phyloP scores from a whole-genome alignment of 257 asterid genomes.

The Catharanthus roseus region DNA sequence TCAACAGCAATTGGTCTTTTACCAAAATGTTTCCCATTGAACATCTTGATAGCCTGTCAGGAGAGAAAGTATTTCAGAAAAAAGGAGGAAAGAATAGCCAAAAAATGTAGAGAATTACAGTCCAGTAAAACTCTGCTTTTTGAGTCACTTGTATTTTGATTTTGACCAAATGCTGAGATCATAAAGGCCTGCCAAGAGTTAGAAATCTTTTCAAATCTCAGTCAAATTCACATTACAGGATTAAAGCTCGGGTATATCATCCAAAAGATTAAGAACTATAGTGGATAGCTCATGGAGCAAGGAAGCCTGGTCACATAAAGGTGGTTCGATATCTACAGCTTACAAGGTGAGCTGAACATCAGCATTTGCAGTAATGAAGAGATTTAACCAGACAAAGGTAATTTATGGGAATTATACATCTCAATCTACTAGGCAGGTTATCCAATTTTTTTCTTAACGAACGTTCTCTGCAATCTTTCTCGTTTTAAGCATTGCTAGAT shows the following conservation, averaged over 20 bases:
- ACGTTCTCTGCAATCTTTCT: background rate
- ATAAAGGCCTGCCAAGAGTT: background rate
- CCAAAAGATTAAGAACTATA: background rate
- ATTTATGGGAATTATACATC: background rate
- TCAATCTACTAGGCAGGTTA: background rate
- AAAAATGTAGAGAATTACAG: background rate
- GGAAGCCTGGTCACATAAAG: too few relatives aligned
- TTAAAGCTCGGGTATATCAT: background rate
- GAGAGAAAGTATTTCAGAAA: constrained; percentile 10
- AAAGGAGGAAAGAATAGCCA: background rate
- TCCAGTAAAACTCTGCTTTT: background rate
- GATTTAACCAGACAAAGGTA: background rate
- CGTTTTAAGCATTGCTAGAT: background rate
- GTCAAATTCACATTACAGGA: background rate
- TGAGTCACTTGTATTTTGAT: background rate
- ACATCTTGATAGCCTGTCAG: constrained; percentile 67
- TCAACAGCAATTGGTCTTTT: constrained; percentile 88
- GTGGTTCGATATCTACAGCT: too few relatives aligned
- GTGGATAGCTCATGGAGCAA: too few relatives aligned
- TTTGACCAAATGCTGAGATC: background rate
- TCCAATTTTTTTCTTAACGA: background rate
- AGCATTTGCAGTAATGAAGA: background rate
- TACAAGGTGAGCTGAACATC: background rate
- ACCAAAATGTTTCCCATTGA: constrained; percentile 68
- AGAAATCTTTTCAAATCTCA: background rate